A percentile compares a stretch with the other conserved stretches of the same genome.
These are phyloP conservation scores for Teunomyces aglyptinius DNA, from an alignment of 805 yeast genomes.

Conservation along the genomic window DNA sequence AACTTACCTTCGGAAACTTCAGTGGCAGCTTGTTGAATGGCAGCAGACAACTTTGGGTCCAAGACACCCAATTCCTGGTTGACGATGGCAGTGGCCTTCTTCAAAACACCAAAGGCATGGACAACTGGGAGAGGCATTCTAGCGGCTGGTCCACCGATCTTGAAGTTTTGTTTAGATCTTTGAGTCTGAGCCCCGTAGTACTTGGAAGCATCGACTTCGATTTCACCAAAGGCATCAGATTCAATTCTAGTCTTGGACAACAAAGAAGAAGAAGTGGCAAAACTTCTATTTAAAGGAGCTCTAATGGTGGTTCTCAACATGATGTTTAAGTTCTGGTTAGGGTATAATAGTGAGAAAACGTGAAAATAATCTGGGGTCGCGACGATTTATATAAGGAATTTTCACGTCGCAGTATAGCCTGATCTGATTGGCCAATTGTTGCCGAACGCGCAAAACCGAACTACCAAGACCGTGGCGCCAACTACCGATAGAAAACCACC, in stretches of 20 bases:
- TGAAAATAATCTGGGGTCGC: slow-evolving; percentile 3
- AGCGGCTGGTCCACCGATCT: slow-evolving; percentile 92
- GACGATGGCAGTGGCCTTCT: slow-evolving; percentile 92
- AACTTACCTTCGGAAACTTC: slow-evolving; percentile 93
- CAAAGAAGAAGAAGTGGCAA: slow-evolving; percentile 24
- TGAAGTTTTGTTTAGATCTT: slow-evolving; percentile 89
- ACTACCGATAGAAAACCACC: neutral
- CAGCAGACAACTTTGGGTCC: slow-evolving; percentile 78
- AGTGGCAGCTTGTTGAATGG: slow-evolving; percentile 91
- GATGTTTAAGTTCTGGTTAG: neutral
- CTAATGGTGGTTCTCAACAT: slow-evolving; percentile 29
- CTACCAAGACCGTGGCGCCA: neutral
- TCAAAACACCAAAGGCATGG: slow-evolving; percentile 88
- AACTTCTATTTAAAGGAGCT: slow-evolving; percentile 20
- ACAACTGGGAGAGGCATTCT: slow-evolving; percentile 89
- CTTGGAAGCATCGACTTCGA: slow-evolving; percentile 79
- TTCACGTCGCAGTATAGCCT: neutral
- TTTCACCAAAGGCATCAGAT: slow-evolving; percentile 95
- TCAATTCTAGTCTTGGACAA: slow-evolving; percentile 58
- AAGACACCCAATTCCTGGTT: slow-evolving; percentile 75
- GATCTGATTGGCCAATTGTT: neutral
- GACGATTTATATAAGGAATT: slow-evolving; percentile 2
- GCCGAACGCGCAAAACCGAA: slow-evolving; percentile 1
- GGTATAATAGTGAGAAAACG: neutral
- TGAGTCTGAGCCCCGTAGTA: slow-evolving; percentile 99